Evolutionary conservation across 805 yeast genomes (phyloP).

Genomic region (Metschnikowia matae): DNA sequence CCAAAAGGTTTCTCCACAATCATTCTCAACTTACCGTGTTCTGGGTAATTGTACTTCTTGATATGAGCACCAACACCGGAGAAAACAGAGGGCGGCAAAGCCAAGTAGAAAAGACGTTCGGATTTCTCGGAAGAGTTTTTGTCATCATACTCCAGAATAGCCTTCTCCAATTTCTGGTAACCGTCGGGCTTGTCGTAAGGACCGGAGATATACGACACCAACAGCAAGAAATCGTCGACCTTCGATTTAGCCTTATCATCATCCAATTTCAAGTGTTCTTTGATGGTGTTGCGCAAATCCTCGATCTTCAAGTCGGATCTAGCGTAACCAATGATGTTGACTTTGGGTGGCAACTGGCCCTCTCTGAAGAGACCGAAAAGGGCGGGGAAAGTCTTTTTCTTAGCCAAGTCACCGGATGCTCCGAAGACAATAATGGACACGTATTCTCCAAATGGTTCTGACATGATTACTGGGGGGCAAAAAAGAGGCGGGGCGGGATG

Average conservation of each 20-base stretch:
- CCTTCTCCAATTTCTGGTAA: constrained; percentile 51
- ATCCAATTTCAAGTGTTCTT: constrained; percentile 53
- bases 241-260: constrained; percentile 40
- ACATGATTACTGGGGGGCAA: constrained; percentile 16
- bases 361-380: constrained; percentile 61
- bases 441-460: constrained; percentile 53
- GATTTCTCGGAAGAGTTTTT: constrained; percentile 43
- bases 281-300: constrained; percentile 66
- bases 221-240: constrained; percentile 58
- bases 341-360: constrained; percentile 67
- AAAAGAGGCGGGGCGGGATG: neutral
- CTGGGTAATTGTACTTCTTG: constrained; percentile 57
- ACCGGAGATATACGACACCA: constrained; percentile 70
- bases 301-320: constrained; percentile 68
- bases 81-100: constrained; percentile 92
- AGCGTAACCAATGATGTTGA: constrained; percentile 87
- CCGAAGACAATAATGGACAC: constrained; percentile 82
- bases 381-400: constrained; percentile 92
- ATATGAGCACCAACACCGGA: constrained; percentile 70
- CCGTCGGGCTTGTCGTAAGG: constrained; percentile 79
- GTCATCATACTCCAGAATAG: constrained; percentile 57
- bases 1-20: constrained; percentile 98
- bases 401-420: constrained; percentile 93
- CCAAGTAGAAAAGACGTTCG: constrained; percentile 86
- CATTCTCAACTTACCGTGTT: constrained; percentile 65